Conservation (phyloP, 495 filamentous ascomycete species). For the Schizothecium vesticola region DNA sequence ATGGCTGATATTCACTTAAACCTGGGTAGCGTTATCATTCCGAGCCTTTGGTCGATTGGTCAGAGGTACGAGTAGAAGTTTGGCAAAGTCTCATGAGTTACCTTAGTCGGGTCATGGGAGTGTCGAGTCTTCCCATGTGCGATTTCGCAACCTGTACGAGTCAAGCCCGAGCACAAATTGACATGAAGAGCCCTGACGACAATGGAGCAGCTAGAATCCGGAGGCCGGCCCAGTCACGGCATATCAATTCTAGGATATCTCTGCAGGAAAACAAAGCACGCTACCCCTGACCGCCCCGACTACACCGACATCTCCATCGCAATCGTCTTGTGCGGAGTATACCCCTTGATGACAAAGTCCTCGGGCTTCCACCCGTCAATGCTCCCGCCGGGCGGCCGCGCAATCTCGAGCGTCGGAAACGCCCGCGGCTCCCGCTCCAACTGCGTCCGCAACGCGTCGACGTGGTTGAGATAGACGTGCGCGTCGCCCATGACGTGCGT, state of each 20-base stretch:
- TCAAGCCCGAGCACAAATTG: too few species aligned
- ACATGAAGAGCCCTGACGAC: too few species aligned
- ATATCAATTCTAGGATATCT: neutral
- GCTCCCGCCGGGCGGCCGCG: slow-evolving; percentile 56
- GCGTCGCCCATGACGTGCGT: slow-evolving; percentile 95
- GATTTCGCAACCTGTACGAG: too few species aligned
- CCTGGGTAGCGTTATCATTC: too few species aligned
- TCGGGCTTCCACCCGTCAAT: slow-evolving; percentile 83
- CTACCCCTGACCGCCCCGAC: neutral
- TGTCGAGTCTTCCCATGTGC: too few species aligned
- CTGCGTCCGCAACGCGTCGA: slow-evolving; percentile 78
- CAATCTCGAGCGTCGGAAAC: slow-evolving; percentile 73
- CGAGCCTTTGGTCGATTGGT: too few species aligned
- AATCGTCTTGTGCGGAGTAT: slow-evolving; percentile 84
- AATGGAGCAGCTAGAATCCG: too few species aligned
- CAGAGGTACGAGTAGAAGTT: too few species aligned
- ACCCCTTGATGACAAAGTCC: slow-evolving; percentile 83
- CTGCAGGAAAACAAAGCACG: neutral
- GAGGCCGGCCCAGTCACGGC: too few species aligned
- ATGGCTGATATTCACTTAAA: too few species aligned
- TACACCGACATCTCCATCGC: slow-evolving; percentile 95
- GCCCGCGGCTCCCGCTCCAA: slow-evolving; percentile 70
- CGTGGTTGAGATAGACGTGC: slow-evolving; percentile 90
- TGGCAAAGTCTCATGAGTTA: too few species aligned
- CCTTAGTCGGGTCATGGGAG: too few species aligned